phyloP scores from a whole-genome alignment of 1,139 yeast genomes.

The Hemisphaericaspora xylofermentans region DNA sequence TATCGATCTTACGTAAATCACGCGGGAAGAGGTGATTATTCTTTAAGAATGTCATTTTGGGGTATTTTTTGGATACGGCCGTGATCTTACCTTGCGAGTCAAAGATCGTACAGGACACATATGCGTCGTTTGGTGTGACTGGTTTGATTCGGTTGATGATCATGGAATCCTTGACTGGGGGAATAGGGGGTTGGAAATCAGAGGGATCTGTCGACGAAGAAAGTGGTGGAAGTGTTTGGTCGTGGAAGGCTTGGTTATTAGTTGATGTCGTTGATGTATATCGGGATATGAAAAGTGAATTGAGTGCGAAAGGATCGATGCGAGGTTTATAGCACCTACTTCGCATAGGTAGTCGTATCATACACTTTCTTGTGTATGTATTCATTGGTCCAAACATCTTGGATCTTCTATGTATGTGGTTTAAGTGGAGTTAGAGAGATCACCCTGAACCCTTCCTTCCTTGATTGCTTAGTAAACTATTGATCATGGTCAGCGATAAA shows the following conservation, averaged over 20 bases:
- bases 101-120: slow-evolving; percentile 69
- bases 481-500: no score
- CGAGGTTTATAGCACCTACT: not conserved
- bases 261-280: not conserved
- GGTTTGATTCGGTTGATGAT: slow-evolving; percentile 45
- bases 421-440: no score
- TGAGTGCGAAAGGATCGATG: not conserved
- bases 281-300: not conserved
- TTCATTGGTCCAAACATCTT: not conserved
- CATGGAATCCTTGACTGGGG: slow-evolving; percentile 10
- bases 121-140: slow-evolving; percentile 56
- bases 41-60: slow-evolving; percentile 70
- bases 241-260: no score
- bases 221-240: not conserved
- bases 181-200: not conserved
- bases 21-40: slow-evolving; percentile 79
- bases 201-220: not conserved
- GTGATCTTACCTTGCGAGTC: slow-evolving; percentile 70
- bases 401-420: no score
- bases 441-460: no score
- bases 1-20: slow-evolving; percentile 83
- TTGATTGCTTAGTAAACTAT: no score
- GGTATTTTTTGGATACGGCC: slow-evolving; percentile 74
- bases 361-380: slow-evolving; percentile 1
- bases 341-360: slow-evolving; percentile 4